phyloP scores from a whole-genome alignment of 805 yeast species.

The Kodamaea jinghongensis region DNA sequence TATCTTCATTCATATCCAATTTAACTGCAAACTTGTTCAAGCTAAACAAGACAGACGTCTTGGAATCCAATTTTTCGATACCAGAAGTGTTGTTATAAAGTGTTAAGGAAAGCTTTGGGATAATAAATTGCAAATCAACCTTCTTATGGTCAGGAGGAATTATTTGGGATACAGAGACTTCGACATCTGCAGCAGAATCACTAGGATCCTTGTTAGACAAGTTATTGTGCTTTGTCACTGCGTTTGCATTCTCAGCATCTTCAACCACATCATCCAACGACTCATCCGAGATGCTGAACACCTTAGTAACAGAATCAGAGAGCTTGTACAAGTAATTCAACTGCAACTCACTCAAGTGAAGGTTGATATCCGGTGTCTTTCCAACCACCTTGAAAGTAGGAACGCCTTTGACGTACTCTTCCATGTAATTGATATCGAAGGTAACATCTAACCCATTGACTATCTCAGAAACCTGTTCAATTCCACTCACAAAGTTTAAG shows the following conservation, averaged over 20 bases:
- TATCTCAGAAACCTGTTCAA: constrained; percentile 57
- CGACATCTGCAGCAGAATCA: not conserved
- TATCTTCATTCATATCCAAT: constrained; percentile 50
- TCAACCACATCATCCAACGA: constrained; percentile 51
- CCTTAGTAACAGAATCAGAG: constrained; percentile 52
- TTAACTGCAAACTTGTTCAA: constrained; percentile 56
- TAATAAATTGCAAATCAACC: constrained; percentile 50
- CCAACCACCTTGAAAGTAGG: constrained; percentile 58
- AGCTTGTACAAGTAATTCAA: constrained; percentile 55
- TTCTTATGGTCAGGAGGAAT: constrained; percentile 30
- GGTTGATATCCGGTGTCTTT: constrained; percentile 56
- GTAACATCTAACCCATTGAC: constrained; percentile 62
- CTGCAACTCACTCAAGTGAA: constrained; percentile 73
- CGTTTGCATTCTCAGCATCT: constrained; percentile 68
- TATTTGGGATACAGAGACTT: not conserved
- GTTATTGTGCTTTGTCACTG: constrained; percentile 30
- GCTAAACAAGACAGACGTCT: constrained; percentile 38
- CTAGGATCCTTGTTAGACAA: not conserved
- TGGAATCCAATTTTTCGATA: constrained; percentile 31
- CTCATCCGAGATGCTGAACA: constrained; percentile 43
- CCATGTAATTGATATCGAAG: constrained; percentile 58
- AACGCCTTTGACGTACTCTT: constrained; percentile 29
- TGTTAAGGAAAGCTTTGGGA: constrained; percentile 64
- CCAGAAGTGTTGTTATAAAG: constrained; percentile 52
- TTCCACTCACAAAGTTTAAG: constrained; percentile 46